A percentile compares a stretch with the other conserved stretches of the same genome.
These are phyloP conservation scores for Alopecurus myosuroides DNA, from an alignment of 176 grass and related monocot species.

Conservation along the genomic window DNA sequence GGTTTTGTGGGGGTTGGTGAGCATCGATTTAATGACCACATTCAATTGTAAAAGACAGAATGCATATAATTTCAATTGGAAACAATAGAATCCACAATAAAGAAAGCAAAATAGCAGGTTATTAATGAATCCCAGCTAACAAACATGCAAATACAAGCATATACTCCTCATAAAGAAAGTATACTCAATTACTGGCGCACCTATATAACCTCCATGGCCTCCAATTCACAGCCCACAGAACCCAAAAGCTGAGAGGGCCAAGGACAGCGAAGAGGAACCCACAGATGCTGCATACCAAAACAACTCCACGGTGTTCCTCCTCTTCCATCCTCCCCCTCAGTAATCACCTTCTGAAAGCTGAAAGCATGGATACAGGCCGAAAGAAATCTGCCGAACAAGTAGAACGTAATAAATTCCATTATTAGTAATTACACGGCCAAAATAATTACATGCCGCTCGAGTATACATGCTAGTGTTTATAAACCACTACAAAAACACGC, in stretches of 20 bases:
- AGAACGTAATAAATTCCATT: background rate
- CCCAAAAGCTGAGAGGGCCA: conserved; percentile 88
- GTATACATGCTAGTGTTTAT: conserved; percentile 14
- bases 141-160: conserved; percentile 22
- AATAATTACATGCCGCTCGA: background rate
- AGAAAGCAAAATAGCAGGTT: background rate
- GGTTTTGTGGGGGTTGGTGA: background rate
- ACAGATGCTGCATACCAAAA: conserved; percentile 81
- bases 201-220: conserved; percentile 99
- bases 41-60: conserved; percentile 3
- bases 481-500: background rate
- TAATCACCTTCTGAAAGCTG: conserved; percentile 47
- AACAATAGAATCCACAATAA: conserved; percentile 1
- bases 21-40: background rate
- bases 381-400: conserved; percentile 25
- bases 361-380: conserved; percentile 47
- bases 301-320: conserved; percentile 65
- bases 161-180: background rate
- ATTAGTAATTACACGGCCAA: conserved; percentile 11
- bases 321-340: conserved; percentile 66
- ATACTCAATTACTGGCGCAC: conserved; percentile 25
- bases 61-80: background rate
- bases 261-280: conserved; percentile 81
- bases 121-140: background rate
- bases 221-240: conserved; percentile 98